phyloP scores from a whole-genome alignment of 805 yeast genomes.

The Blastobotrys muscicola region DNA sequence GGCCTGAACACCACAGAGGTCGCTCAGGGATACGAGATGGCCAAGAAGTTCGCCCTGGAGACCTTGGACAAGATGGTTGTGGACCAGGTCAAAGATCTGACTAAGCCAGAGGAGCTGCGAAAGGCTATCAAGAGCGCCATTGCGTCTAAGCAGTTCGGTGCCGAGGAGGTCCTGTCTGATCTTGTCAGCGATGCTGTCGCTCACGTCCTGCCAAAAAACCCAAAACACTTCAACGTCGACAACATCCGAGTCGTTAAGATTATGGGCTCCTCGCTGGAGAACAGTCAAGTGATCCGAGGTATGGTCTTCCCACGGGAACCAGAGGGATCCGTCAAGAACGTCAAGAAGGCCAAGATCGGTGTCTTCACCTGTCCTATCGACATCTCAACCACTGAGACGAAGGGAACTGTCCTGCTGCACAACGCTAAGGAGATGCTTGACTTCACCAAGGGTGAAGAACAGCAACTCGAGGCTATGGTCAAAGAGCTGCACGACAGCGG shows the following conservation, averaged over 20 bases:
- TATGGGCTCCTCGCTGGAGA: slow-evolving; percentile 76
- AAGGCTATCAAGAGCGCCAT: slow-evolving; percentile 81
- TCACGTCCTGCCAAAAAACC: slow-evolving; percentile 61
- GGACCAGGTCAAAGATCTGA: slow-evolving; percentile 50
- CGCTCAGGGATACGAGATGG: slow-evolving; percentile 84
- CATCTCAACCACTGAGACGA: slow-evolving; percentile 93
- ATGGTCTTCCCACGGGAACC: slow-evolving; percentile 98
- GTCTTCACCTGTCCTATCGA: slow-evolving; percentile 92
- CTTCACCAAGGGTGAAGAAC: slow-evolving; percentile 93
- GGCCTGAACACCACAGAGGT: slow-evolving; percentile 91
- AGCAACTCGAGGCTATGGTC: slow-evolving; percentile 77
- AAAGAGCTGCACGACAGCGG: slow-evolving; percentile 79
- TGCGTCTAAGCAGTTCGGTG: slow-evolving; percentile 88
- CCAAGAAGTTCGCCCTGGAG: slow-evolving; percentile 63
- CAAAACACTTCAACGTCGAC: slow-evolving; percentile 74
- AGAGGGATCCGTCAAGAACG: slow-evolving; percentile 76
- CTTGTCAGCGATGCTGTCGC: slow-evolving; percentile 81
- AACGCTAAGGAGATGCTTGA: slow-evolving; percentile 96
- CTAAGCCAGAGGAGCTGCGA: slow-evolving; percentile 44
- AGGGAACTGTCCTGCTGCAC: slow-evolving; percentile 92
- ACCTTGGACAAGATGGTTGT: slow-evolving; percentile 49
- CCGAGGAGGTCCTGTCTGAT: slow-evolving; percentile 65
- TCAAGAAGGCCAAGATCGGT: slow-evolving; percentile 71
- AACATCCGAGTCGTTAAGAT: slow-evolving; percentile 91
- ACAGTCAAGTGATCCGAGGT: slow-evolving; percentile 80